Conservation (phyloP, 768 basidiomycete genomes). For the Leccinum arenicola region DNA sequence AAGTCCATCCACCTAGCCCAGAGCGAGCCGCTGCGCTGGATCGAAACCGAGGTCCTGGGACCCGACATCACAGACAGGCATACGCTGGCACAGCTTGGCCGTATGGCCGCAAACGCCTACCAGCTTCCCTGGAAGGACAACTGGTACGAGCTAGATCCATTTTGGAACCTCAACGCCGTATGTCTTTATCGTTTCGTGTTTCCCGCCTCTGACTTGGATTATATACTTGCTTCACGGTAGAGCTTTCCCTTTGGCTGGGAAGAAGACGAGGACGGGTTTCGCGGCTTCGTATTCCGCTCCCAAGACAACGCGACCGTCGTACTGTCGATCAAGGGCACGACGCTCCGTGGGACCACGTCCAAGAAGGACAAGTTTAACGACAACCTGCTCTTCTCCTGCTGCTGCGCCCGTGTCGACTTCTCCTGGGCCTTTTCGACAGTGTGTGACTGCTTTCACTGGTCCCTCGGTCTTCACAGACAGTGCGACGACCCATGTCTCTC, state of each 20-base stretch:
- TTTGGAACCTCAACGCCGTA: constrained; percentile 61
- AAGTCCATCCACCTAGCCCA: constrained; percentile 48
- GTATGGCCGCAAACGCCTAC: constrained; percentile 92
- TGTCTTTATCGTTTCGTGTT: constrained; percentile 13
- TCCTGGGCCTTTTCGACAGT: constrained; percentile 85
- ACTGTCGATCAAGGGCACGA: constrained; percentile 89
- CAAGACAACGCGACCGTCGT: constrained; percentile 79
- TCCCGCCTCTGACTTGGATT: not conserved
- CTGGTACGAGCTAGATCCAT: constrained; percentile 79
- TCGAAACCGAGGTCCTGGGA: constrained; percentile 56
- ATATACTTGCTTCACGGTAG: constrained; percentile 33
- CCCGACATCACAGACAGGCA: constrained; percentile 80
- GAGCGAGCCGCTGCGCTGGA: constrained; percentile 64
- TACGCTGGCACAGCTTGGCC: constrained; percentile 77
- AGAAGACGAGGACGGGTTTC: constrained; percentile 65
- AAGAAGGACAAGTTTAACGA: constrained; percentile 94
- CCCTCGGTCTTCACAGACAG: constrained; percentile 51
- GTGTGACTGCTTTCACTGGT: constrained; percentile 72
- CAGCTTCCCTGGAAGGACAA: constrained; percentile 61
- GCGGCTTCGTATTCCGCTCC: constrained; percentile 86
- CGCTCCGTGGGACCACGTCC: constrained; percentile 79
- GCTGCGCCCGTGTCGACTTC: constrained; percentile 87
- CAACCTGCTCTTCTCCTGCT: constrained; percentile 86
- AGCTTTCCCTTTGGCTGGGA: constrained; percentile 84
- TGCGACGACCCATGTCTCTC: constrained; percentile 84